Evolutionary conservation across 306 rosid species (phyloP).

Genomic region (Spatholobus suberectus): DNA sequence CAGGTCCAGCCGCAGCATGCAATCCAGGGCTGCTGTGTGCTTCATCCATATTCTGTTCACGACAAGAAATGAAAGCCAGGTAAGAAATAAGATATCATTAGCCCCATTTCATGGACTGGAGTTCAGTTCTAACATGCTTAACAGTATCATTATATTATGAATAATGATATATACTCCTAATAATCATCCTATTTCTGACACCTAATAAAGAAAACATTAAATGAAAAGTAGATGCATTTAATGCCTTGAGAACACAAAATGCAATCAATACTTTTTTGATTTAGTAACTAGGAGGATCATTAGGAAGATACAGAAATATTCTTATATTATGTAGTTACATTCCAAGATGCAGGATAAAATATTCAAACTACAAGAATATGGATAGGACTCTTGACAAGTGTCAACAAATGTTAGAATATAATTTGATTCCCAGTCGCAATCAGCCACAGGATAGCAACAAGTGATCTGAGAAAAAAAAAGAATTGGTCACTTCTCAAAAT

Average conservation of each 20-base stretch:
- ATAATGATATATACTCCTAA: not conserved
- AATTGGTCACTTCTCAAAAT: not conserved
- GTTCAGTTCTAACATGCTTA: constrained; percentile 23
- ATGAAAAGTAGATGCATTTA: not conserved
- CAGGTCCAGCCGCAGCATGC: constrained; percentile 99
- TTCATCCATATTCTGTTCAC: constrained; percentile 86
- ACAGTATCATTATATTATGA: constrained; percentile 24
- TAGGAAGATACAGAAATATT: not conserved
- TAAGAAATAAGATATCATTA: constrained; percentile 31
- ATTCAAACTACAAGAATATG: constrained; percentile 6
- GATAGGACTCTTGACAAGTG: constrained; percentile 3
- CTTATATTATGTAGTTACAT: not conserved
- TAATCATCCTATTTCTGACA: not conserved
- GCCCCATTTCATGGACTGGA: constrained; percentile 2
- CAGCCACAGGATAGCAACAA: not conserved
- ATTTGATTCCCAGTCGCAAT: not conserved
- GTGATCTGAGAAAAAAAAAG: not conserved
- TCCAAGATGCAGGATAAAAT: constrained; percentile 10
- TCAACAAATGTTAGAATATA: not conserved
- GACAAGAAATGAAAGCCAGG: constrained; percentile 38
- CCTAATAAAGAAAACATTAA: constrained; percentile 1
- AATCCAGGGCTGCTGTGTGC: constrained; percentile 94
- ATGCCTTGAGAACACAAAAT: constrained; percentile 14
- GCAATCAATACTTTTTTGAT: not conserved
- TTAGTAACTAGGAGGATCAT: not conserved